These are phyloP conservation scores for Aspergillus oerlinghausenensis DNA, from an alignment of 2,329 filamentous ascomycete species.

Conservation along the genomic window DNA sequence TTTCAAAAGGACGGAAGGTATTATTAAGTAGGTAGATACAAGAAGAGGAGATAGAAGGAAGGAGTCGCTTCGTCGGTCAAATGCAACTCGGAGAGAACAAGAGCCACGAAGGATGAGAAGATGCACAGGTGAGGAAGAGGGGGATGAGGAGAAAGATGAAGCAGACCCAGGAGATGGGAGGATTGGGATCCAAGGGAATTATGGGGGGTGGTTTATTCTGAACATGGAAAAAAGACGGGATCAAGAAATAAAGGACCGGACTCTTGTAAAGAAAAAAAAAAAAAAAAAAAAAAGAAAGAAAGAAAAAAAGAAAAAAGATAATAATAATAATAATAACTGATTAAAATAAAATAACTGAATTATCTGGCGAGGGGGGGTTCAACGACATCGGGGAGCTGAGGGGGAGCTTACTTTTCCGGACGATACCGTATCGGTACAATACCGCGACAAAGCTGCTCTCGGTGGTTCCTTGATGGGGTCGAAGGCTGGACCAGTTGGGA, in stretches of 20 bases:
- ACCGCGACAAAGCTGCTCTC: background rate
- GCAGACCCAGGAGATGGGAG: constrained; percentile 10
- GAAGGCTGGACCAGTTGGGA: background rate
- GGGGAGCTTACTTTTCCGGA: background rate
- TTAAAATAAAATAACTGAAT: background rate
- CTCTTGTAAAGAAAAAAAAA: too few relatives aligned
- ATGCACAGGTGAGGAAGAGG: constrained; percentile 17
- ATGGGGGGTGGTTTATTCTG: constrained; percentile 9
- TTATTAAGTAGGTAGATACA: constrained; percentile 14
- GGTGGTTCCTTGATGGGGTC: background rate
- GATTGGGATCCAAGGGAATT: constrained; percentile 9
- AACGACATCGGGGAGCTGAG: constrained; percentile 9
- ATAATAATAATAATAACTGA: background rate
- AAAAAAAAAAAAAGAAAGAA: too few relatives aligned
- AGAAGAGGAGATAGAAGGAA: constrained; percentile 9
- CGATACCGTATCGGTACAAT: background rate
- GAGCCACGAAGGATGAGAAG: constrained; percentile 14
- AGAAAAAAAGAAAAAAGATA: too few relatives aligned
- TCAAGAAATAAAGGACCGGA: constrained; percentile 6
- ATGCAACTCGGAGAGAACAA: constrained; percentile 10
- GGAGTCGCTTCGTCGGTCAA: constrained; percentile 5
- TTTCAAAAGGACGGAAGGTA: constrained; percentile 7
- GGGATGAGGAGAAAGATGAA: constrained; percentile 23
- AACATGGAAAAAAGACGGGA: constrained; percentile 9
- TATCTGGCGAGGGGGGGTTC: background rate